Evolutionary conservation across 75 land plant genomes (phyloP).

Genomic region (Chamaecyparis obtusa): DNA sequence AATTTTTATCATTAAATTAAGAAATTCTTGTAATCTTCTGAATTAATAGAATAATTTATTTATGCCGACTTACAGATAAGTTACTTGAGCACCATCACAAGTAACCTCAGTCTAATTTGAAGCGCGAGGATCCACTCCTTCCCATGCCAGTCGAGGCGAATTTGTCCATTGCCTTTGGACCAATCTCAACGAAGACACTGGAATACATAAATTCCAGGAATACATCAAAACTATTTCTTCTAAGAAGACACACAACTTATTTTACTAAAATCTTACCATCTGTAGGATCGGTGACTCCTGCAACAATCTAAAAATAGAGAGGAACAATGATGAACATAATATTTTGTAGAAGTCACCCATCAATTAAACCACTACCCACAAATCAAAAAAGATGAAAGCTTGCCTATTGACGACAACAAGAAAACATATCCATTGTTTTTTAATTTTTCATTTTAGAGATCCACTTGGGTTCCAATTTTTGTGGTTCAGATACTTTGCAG

Average conservation of each 20-base stretch:
- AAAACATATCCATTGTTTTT: no score
- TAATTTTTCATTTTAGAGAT: no score
- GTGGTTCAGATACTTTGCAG: no score
- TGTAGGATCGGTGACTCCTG: neutral
- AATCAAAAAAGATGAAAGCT: no score
- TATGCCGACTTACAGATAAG: conserved; percentile 20
- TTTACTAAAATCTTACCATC: neutral
- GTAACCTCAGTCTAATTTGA: conserved; percentile 48
- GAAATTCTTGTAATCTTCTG: no score
- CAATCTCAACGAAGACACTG: neutral
- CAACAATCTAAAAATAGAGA: neutral
- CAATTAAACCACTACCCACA: no score
- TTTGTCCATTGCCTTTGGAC: neutral
- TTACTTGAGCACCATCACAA: conserved; percentile 49
- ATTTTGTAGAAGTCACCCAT: no score
- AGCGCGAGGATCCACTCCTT: conserved; percentile 52
- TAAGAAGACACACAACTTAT: neutral
- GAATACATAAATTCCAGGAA: neutral
- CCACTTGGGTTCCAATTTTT: no score
- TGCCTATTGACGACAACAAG: no score
- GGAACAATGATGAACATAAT: neutral
- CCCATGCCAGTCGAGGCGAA: conserved; percentile 36
- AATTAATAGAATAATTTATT: no score
- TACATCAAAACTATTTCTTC: neutral
- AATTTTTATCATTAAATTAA: no score